A percentile compares a stretch with the other conserved stretches of the same genome.
Conservation (phyloP, 225 moss, liverwort and hornwort species). For the Bryoerythrophyllum caledonicum region DNA sequence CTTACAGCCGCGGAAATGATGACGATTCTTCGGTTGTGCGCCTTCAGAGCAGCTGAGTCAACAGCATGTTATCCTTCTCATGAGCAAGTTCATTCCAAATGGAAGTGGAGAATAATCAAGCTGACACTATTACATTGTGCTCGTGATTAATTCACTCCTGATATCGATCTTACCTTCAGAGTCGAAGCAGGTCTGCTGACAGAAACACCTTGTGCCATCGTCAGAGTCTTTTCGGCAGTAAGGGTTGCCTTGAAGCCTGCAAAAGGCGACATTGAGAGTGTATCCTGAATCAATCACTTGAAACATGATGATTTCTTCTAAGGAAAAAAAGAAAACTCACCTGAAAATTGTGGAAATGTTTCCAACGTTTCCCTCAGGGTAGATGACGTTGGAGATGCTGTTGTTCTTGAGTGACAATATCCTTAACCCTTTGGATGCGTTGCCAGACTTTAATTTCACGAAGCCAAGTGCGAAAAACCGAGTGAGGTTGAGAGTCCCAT, state of each 20-base stretch:
- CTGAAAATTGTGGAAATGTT: neutral
- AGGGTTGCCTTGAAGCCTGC: neutral
- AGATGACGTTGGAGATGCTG: constrained; percentile 9
- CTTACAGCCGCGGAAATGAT: neutral
- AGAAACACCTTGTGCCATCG: constrained; percentile 7
- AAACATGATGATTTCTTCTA: too few relatives aligned
- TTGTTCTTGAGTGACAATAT: constrained; percentile 23
- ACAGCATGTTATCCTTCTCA: neutral
- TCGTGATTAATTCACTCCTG: too few relatives aligned
- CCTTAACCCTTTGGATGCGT: neutral
- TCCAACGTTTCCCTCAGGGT: neutral
- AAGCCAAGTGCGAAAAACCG: neutral
- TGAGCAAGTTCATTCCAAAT: too few relatives aligned
- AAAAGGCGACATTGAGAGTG: too few relatives aligned
- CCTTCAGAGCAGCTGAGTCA: neutral
- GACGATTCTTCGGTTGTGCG: neutral
- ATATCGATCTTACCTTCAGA: neutral
- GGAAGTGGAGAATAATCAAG: too few relatives aligned
- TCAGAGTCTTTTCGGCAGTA: neutral
- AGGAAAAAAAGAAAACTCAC: neutral
- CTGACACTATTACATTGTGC: too few relatives aligned
- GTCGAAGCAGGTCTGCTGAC: neutral
- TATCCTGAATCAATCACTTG: too few relatives aligned
- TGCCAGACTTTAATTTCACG: neutral
- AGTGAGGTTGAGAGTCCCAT: neutral